Evolutionary conservation across 768 basidiomycete species (phyloP).

Genomic region (Mycena rebaudengoi): DNA sequence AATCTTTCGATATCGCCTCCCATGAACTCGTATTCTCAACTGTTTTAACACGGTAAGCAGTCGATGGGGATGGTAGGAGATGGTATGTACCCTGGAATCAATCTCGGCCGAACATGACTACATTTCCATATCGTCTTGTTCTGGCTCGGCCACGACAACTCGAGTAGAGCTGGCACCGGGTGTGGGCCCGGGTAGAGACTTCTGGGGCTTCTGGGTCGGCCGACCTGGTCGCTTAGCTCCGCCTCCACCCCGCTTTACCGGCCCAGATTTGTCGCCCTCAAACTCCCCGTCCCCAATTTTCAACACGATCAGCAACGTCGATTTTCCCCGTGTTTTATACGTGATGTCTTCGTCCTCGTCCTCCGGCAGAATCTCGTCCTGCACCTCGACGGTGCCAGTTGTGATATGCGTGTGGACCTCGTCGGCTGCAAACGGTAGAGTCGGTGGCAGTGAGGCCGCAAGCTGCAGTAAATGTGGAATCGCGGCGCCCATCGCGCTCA

Average conservation of each 20-base stretch:
- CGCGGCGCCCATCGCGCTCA: constrained; percentile 89
- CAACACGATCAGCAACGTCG: constrained; percentile 67
- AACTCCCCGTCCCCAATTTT: constrained; percentile 70
- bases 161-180: constrained; percentile 25
- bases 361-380: constrained; percentile 80
- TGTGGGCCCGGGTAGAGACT: constrained; percentile 4
- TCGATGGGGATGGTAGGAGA: no score
- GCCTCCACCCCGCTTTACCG: constrained; percentile 28
- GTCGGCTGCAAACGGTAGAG: constrained; percentile 70
- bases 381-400: constrained; percentile 77
- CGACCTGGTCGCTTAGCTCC: background rate
- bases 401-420: constrained; percentile 69
- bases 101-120: constrained; percentile 25
- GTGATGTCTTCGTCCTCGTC: constrained; percentile 76
- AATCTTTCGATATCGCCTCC: no score
- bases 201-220: constrained; percentile 1
- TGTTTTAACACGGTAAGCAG: no score
- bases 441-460: constrained; percentile 72
- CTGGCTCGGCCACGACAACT: constrained; percentile 51
- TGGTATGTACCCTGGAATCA: no score
- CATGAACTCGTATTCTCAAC: no score
- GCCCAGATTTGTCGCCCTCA: constrained; percentile 45
- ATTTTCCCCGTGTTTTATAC: constrained; percentile 76
- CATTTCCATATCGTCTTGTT: constrained; percentile 52
- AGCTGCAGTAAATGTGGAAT: constrained; percentile 84